Conservation (phyloP, 805 yeast genomes). For the Suhomyces canberraensis region DNA sequence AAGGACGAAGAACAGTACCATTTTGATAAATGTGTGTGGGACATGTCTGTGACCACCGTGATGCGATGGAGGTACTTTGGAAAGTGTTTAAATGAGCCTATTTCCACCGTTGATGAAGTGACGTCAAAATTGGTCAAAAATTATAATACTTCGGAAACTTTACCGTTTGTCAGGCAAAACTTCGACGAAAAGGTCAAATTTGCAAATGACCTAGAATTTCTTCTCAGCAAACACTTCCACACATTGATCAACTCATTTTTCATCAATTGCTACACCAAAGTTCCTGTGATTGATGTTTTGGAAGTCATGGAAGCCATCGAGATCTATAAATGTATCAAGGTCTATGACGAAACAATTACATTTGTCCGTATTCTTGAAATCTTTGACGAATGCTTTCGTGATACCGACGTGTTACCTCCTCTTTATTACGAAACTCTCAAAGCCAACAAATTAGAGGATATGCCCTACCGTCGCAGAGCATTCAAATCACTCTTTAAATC, state of each 20-base stretch:
- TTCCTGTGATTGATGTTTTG: conserved; percentile 29
- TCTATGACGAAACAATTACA: conserved; percentile 17
- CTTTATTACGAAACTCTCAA: conserved; percentile 13
- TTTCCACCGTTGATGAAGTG: conserved; percentile 9
- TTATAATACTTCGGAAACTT: conserved; percentile 9
- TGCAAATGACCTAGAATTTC: conserved; percentile 15
- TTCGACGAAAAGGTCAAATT: conserved; percentile 13
- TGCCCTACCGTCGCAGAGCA: conserved; percentile 16
- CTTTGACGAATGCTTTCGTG: conserved; percentile 4
- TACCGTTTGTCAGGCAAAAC: conserved; percentile 2
- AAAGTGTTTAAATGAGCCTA: conserved; percentile 10
- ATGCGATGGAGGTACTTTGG: conserved; percentile 28
- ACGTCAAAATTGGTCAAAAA: conserved; percentile 11
- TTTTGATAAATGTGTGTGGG: conserved; percentile 26
- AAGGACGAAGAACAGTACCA: conserved; percentile 1
- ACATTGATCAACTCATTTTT: conserved; percentile 26
- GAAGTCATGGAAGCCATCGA: conserved; percentile 29
- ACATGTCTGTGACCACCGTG: conserved; percentile 30
- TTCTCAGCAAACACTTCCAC: conserved; percentile 15
- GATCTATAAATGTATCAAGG: conserved; percentile 19
- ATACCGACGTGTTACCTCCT: conserved; percentile 10
- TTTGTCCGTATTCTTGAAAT: conserved; percentile 16
- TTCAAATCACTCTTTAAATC: conserved; percentile 18
- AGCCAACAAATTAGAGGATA: conserved; percentile 14
- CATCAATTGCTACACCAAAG: conserved; percentile 30